A percentile compares a stretch with the other conserved stretches of the same genome.
Evolutionary conservation across 225 moss, liverwort and hornwort genomes (phyloP).

Genomic region (Sphagnum tenellum): DNA sequence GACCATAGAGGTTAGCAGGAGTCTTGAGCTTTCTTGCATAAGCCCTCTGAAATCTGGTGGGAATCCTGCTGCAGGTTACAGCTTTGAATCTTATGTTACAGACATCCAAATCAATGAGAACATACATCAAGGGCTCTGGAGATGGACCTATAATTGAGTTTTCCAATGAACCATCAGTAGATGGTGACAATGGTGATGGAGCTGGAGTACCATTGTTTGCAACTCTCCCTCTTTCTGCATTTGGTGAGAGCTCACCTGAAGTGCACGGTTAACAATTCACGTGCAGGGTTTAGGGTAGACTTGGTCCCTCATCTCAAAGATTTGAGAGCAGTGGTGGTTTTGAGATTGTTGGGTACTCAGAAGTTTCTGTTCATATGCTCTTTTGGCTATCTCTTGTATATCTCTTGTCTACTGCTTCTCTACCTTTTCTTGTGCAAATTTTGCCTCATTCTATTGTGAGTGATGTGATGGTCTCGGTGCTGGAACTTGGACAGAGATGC

Average conservation of each 20-base stretch:
- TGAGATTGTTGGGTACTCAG: no score
- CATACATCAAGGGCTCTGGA: conserved; percentile 43
- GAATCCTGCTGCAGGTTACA: conserved; percentile 30
- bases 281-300: no score
- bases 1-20: no score
- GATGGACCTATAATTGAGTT: conserved; percentile 65
- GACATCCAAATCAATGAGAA: conserved; percentile 67
- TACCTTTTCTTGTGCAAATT: background rate
- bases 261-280: no score
- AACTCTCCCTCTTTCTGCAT: conserved; percentile 47
- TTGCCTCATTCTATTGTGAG: background rate
- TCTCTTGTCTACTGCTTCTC: background rate
- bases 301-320: no score
- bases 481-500: conserved; percentile 39
- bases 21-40: no score
- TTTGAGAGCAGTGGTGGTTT: no score
- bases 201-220: conserved; percentile 74
- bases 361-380: background rate
- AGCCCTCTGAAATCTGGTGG: no score
- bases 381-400: background rate
- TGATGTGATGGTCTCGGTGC: background rate
- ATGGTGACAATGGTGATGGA: conserved; percentile 79
- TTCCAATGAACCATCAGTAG: conserved; percentile 31
- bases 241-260: conserved; percentile 36
- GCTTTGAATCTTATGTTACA: conserved; percentile 45